Percentiles rank a stretch among this genome's conserved stretches.
phyloP scores from a whole-genome alignment of 306 rosid genomes.

The Pterocarpus santalinus region DNA sequence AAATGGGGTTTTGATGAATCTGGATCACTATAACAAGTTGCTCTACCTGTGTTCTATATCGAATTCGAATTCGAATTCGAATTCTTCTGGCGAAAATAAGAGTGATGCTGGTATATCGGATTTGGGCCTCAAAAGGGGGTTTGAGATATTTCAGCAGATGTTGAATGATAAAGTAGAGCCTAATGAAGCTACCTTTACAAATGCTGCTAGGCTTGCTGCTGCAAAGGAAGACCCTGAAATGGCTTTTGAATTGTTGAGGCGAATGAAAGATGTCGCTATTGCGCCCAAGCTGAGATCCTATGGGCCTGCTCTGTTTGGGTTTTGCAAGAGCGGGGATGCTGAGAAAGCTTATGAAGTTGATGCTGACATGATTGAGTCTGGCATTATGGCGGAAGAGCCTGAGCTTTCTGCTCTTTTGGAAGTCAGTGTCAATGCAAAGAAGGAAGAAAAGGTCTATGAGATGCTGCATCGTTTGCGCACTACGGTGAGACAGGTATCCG shows the following conservation, averaged over 20 bases:
- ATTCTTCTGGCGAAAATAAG: no score
- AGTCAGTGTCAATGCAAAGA: slow-evolving; percentile 56
- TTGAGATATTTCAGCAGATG: slow-evolving; percentile 84
- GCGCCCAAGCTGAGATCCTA: slow-evolving; percentile 82
- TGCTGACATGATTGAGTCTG: slow-evolving; percentile 70
- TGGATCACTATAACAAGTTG: slow-evolving; percentile 67
- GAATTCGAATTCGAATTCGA: slow-evolving; percentile 39
- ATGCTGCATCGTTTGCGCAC: slow-evolving; percentile 75
- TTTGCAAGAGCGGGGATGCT: slow-evolving; percentile 77
- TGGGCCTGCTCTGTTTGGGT: slow-evolving; percentile 85
- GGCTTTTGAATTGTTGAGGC: slow-evolving; percentile 84
- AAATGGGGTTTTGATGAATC: slow-evolving; percentile 50
- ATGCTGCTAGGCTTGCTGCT: slow-evolving; percentile 81
- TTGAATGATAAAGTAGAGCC: slow-evolving; percentile 62
- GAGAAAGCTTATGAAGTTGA: slow-evolving; percentile 81
- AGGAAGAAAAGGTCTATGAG: slow-evolving; percentile 76
- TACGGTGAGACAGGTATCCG: slow-evolving; percentile 80
- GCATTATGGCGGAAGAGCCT: slow-evolving; percentile 70
- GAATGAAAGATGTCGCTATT: slow-evolving; percentile 69
- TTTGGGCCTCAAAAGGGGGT: slow-evolving; percentile 68
- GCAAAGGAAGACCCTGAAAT: slow-evolving; percentile 78
- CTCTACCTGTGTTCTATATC: slow-evolving; percentile 74
- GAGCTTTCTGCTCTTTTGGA: slow-evolving; percentile 82
- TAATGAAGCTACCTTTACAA: slow-evolving; percentile 86
- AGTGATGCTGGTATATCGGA: not conserved